These are phyloP conservation scores for Ustilago xerochloae DNA, from an alignment of 1,284 basidiomycete genomes.

Conservation along the genomic window DNA sequence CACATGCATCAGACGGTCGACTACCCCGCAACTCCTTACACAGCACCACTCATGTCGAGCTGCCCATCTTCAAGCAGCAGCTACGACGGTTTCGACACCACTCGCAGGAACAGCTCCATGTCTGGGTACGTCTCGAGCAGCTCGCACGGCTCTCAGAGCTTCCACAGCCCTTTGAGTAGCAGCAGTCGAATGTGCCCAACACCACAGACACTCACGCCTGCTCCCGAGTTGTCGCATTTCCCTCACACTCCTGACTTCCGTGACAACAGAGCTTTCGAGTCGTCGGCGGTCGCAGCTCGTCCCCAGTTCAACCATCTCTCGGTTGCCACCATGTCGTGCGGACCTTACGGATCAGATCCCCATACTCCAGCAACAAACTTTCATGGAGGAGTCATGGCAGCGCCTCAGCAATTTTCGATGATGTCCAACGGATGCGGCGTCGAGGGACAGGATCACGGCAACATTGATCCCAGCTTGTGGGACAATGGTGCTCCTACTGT, in stretches of 20 bases:
- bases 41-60: slow-evolving; percentile 30
- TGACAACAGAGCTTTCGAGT: slow-evolving; percentile 19
- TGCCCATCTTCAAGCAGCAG: slow-evolving; percentile 29
- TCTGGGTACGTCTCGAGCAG: slow-evolving; percentile 28
- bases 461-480: slow-evolving; percentile 29
- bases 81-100: slow-evolving; percentile 18
- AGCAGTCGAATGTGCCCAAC: slow-evolving; percentile 26
- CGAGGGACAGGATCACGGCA: slow-evolving; percentile 7
- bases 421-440: slow-evolving; percentile 13
- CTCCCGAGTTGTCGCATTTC: slow-evolving; percentile 28
- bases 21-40: slow-evolving; percentile 27
- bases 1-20: slow-evolving; percentile 13
- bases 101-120: slow-evolving; percentile 23
- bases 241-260: slow-evolving; percentile 36
- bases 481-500: slow-evolving; percentile 7
- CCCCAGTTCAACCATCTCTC: slow-evolving; percentile 28
- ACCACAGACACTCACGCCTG: slow-evolving; percentile 26
- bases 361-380: slow-evolving; percentile 3
- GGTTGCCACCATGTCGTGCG: slow-evolving; percentile 23
- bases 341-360: slow-evolving; percentile 5
- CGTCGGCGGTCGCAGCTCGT: background rate
- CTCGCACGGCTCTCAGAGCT: slow-evolving; percentile 25
- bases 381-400: slow-evolving; percentile 3
- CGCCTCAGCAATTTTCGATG: slow-evolving; percentile 8
- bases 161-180: slow-evolving; percentile 23